phyloP scores from a whole-genome alignment of 495 filamentous ascomycete species.

The Aspergillus sparsus region DNA sequence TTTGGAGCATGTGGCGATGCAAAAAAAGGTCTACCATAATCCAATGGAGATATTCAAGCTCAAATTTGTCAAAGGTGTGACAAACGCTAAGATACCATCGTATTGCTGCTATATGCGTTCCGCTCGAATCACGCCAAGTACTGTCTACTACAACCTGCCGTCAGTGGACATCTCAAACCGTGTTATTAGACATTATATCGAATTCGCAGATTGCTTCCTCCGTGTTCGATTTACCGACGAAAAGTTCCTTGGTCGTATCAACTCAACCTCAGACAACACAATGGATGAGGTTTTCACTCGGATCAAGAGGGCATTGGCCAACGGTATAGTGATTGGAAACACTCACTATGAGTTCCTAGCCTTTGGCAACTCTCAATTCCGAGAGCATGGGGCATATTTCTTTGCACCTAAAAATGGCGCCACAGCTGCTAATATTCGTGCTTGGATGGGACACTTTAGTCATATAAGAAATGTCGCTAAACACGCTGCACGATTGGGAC shows the following conservation, averaged over 20 bases:
- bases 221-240: slow-evolving; percentile 91
- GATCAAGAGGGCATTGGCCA: slow-evolving; percentile 65
- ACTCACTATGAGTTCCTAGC: slow-evolving; percentile 88
- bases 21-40: slow-evolving; percentile 60
- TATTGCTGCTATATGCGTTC: slow-evolving; percentile 77
- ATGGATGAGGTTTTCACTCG: slow-evolving; percentile 76
- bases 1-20: slow-evolving; percentile 63
- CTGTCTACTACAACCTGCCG: slow-evolving; percentile 74
- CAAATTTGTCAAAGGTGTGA: slow-evolving; percentile 44
- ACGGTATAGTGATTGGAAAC: slow-evolving; percentile 80
- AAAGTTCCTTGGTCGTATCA: slow-evolving; percentile 60
- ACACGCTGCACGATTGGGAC: slow-evolving; percentile 82
- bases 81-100: slow-evolving; percentile 57
- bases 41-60: slow-evolving; percentile 74
- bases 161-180: slow-evolving; percentile 85
- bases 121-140: slow-evolving; percentile 79
- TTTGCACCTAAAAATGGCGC: slow-evolving; percentile 63
- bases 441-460: slow-evolving; percentile 85
- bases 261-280: slow-evolving; percentile 50
- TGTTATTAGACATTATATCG: slow-evolving; percentile 69
- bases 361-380: slow-evolving; percentile 93
- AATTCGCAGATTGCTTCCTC: slow-evolving; percentile 79
- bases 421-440: slow-evolving; percentile 72
- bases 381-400: slow-evolving; percentile 91
- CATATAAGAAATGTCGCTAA: slow-evolving; percentile 80